phyloP scores from a whole-genome alignment of 305 asterid species.

The Solanum chacoense region DNA sequence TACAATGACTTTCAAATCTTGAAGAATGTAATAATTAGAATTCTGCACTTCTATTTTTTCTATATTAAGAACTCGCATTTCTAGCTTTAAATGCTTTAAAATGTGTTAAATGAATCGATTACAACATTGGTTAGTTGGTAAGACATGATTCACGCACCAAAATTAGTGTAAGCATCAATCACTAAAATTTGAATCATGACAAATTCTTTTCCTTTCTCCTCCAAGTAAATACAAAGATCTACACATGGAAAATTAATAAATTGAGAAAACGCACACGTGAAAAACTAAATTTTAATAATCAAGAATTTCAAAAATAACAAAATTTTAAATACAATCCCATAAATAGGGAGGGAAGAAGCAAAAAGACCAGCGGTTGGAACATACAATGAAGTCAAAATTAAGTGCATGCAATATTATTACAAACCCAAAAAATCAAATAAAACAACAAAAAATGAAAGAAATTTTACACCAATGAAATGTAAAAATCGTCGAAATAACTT shows the following conservation, averaged over 20 bases:
- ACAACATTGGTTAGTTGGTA: neutral
- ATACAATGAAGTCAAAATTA: no score
- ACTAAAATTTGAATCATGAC: neutral
- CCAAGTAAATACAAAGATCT: neutral
- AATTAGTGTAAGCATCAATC: neutral
- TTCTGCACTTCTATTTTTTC: no score
- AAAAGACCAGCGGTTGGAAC: neutral
- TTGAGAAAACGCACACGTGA: neutral
- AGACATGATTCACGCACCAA: neutral
- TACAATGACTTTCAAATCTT: neutral
- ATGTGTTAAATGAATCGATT: neutral
- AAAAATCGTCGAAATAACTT: neutral
- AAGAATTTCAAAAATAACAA: no score
- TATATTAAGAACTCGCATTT: neutral
- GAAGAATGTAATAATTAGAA: no score
- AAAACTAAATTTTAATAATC: no score
- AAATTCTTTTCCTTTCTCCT: neutral
- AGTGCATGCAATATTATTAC: neutral
- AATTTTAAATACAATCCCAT: neutral
- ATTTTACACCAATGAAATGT: neutral
- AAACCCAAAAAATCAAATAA: neutral
- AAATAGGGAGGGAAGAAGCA: neutral
- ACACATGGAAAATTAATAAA: no score
- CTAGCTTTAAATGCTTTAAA: no score
- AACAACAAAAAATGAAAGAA: neutral